Evolutionary conservation across 1,139 yeast genomes (phyloP).

Genomic region (Taiozyma sp.): DNA sequence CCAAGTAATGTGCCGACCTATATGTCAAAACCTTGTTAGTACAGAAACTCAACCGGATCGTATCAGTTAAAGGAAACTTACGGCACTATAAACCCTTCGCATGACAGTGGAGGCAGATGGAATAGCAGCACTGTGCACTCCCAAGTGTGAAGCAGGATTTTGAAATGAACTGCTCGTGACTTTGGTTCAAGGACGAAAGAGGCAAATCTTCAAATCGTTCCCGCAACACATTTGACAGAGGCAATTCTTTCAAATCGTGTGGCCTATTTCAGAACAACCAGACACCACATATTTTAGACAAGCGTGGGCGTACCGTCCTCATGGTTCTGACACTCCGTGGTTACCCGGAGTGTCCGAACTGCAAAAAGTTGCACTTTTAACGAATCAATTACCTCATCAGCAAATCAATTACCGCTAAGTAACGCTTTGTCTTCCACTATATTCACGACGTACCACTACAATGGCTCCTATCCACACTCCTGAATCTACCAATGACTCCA

Average conservation of each 20-base stretch:
- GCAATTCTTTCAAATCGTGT: background rate
- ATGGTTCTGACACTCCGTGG: too few species aligned
- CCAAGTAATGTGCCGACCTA: constrained; percentile 21
- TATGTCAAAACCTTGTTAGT: background rate
- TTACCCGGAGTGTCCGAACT: background rate
- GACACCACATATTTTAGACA: background rate
- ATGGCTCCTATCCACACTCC: background rate
- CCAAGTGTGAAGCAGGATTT: background rate
- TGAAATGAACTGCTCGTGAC: background rate
- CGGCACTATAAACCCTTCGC: background rate
- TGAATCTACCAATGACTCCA: background rate
- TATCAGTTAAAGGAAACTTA: background rate
- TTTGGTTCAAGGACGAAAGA: background rate
- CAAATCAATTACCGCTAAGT: background rate
- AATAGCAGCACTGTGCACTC: background rate
- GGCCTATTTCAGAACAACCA: background rate
- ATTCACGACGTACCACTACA: background rate
- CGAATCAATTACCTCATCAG: too few species aligned
- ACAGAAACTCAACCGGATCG: background rate
- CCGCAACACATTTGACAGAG: background rate
- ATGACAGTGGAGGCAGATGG: background rate
- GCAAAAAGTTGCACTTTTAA: background rate
- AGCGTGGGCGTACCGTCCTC: background rate
- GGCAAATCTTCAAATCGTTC: background rate
- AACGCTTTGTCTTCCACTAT: background rate